Base-by-base conservation (phyloP, 768 basidiomycete species). In the Tubosaeta sp. region DNA sequence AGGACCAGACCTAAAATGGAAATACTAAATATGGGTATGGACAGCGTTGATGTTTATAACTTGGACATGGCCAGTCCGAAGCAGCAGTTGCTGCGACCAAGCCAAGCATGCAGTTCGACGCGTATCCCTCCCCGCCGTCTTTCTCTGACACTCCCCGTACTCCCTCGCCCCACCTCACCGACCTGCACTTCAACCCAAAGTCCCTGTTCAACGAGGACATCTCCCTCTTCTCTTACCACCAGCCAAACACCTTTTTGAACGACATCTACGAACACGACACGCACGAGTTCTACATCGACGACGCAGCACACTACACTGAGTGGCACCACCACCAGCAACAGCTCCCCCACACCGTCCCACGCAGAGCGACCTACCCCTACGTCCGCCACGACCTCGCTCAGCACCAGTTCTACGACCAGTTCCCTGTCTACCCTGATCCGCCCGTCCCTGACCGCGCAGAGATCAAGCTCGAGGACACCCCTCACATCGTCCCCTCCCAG, bases 351-450 rank as follows among this genome's bases (percentile, higher is more conserved):
- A 64, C 75, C 43, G 66, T 71, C 11, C 60, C 67, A 49, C 85
- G 88, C 45, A 77, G 88, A 54, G 83, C 84, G 1, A 90, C 88
- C 0, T 89, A 82, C 69, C 88, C 88, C 43, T 85, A 83, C 63
- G 85, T 86, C 47, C 79, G 86, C 39, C 85, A 88, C 58, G 88
- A 91, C 69, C 76, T 76, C 29, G 29, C 29, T 29, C 29, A 29
- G 46, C 55, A 62, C 46, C 73, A 65, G 57, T 65, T 70, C 37
- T 70, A 58, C 25, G 68, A 71, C 5, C 60, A 57, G 19, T 69
- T 63, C 39, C 48, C 73, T 51, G 59, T 76, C 58, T 80, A 77
- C 52, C 29, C 29, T 4, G 57, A 60, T 43, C 75, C 77, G 44
- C 64, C 73, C 25, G 54, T 31, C 26, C 31, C 51, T 0, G 67